A percentile compares a stretch with the other conserved stretches of the same genome.
Evolutionary conservation across 345 rosid genomes (phyloP).

Genomic region (Pugionium dolabratum): DNA sequence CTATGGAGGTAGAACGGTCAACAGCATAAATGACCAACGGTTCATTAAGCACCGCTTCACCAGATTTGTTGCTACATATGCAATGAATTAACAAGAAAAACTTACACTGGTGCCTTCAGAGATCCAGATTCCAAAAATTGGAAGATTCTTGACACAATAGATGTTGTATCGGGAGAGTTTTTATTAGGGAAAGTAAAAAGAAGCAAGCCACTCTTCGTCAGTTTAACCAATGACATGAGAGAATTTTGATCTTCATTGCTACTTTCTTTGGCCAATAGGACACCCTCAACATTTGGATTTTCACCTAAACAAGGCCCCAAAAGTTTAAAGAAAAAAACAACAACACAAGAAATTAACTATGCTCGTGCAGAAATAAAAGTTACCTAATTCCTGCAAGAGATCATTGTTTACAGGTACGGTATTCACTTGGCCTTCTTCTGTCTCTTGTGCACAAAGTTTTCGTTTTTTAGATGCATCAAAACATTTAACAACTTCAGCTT

Average conservation of each 20-base stretch:
- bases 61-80: neutral
- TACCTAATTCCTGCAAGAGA: constrained; percentile 47
- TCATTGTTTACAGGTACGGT: constrained; percentile 7
- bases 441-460: constrained; percentile 48
- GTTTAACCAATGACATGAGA: constrained; percentile 80
- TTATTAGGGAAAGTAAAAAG: constrained; percentile 60
- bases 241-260: constrained; percentile 36
- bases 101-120: constrained; percentile 69
- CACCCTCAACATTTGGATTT: constrained; percentile 31
- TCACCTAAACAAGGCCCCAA: constrained; percentile 36
- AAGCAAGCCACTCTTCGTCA: constrained; percentile 81
- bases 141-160: constrained; percentile 54
- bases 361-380: constrained; percentile 22
- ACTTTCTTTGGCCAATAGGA: constrained; percentile 36
- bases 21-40: neutral
- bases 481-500: constrained; percentile 32
- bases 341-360: constrained; percentile 17
- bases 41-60: constrained; percentile 18
- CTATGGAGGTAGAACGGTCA: neutral
- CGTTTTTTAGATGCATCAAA: constrained; percentile 51
- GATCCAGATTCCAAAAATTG: constrained; percentile 57
- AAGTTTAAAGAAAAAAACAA: neutral
- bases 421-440: constrained; percentile 25
- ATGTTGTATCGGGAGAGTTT: constrained; percentile 44
- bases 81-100: constrained; percentile 14